These are phyloP conservation scores for Nematocida minor DNA, from an alignment of 371 early-diverging fungal species.

Conservation along the genomic window DNA sequence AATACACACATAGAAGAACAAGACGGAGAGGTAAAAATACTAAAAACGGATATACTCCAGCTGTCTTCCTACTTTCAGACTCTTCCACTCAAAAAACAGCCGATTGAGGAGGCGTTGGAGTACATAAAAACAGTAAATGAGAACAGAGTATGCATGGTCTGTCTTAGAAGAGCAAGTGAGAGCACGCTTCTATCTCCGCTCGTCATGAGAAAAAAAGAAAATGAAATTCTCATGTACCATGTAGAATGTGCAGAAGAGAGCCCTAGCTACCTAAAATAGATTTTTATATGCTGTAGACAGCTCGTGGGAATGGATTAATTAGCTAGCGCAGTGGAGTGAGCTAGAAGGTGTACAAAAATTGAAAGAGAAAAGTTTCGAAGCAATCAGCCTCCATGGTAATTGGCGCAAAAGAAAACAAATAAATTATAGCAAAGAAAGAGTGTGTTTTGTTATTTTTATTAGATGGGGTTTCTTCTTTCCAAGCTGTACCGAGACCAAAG, in stretches of 20 bases:
- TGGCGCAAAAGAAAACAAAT: too few species aligned
- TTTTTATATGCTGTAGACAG: too few species aligned
- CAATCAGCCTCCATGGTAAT: too few species aligned
- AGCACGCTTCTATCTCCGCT: neutral
- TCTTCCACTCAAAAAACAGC: neutral
- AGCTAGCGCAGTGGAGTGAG: too few species aligned
- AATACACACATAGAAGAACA: neutral
- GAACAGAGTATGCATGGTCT: slow-evolving; percentile 26
- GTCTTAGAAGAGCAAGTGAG: slow-evolving; percentile 11
- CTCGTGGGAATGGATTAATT: too few species aligned
- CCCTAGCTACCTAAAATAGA: too few species aligned
- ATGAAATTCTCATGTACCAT: neutral
- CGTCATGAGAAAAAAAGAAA: neutral
- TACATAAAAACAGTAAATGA: neutral
- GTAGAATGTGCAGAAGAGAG: slow-evolving; percentile 11
- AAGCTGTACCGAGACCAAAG: slow-evolving; percentile 16
- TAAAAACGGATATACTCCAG: neutral
- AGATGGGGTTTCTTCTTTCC: slow-evolving; percentile 48
- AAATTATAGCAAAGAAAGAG: too few species aligned
- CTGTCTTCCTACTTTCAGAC: neutral
- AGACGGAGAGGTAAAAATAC: neutral
- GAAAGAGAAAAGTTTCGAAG: too few species aligned
- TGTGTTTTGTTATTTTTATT: slow-evolving; percentile 17
- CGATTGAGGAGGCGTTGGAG: neutral
- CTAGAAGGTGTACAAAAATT: too few species aligned